Conservation (phyloP, 2,329 filamentous ascomycete genomes). For the Fusarium compactum region DNA sequence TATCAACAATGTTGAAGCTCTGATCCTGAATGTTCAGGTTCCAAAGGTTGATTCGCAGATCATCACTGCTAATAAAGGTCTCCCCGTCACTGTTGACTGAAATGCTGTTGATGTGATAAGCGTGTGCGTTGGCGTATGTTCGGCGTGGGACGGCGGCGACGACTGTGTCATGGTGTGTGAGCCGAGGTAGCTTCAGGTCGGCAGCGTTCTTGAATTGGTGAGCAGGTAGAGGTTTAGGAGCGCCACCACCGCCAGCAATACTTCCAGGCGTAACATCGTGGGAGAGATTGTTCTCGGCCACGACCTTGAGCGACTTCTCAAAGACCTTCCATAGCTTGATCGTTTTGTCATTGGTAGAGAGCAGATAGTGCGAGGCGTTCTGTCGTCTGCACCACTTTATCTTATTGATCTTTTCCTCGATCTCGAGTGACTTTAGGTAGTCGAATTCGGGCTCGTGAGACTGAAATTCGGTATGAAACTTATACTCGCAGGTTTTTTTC, state of each 20-base stretch:
- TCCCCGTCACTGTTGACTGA: slow-evolving; percentile 99
- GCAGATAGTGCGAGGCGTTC: slow-evolving; percentile 97
- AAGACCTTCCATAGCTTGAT: slow-evolving; percentile 99
- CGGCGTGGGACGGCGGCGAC: slow-evolving; percentile 95
- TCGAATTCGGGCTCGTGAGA: slow-evolving; percentile 99
- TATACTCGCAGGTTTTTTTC: slow-evolving; percentile 99
- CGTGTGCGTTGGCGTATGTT: slow-evolving; percentile 98
- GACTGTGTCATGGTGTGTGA: slow-evolving; percentile 98
- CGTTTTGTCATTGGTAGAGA: slow-evolving; percentile 99
- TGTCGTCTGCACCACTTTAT: slow-evolving; percentile 99
- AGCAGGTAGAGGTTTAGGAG: slow-evolving; percentile 75
- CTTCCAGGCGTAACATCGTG: slow-evolving; percentile 87
- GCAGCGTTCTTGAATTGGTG: slow-evolving; percentile 82
- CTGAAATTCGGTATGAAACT: slow-evolving; percentile 99
- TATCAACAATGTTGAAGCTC: slow-evolving; percentile 99
- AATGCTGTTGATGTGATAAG: slow-evolving; percentile 99
- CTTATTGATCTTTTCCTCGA: slow-evolving; percentile 99
- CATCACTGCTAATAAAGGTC: slow-evolving; percentile 99
- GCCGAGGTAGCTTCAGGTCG: slow-evolving; percentile 91
- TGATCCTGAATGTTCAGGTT: slow-evolving; percentile 99
- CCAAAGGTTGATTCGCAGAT: slow-evolving; percentile 97
- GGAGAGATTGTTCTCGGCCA: slow-evolving; percentile 98
- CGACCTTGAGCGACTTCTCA: slow-evolving; percentile 98
- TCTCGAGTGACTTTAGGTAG: slow-evolving; percentile 98
- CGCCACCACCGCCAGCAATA: slow-evolving; percentile 80